phyloP scores from a whole-genome alignment of 1,284 basidiomycete species.

The Porogramme epimiltina region DNA sequence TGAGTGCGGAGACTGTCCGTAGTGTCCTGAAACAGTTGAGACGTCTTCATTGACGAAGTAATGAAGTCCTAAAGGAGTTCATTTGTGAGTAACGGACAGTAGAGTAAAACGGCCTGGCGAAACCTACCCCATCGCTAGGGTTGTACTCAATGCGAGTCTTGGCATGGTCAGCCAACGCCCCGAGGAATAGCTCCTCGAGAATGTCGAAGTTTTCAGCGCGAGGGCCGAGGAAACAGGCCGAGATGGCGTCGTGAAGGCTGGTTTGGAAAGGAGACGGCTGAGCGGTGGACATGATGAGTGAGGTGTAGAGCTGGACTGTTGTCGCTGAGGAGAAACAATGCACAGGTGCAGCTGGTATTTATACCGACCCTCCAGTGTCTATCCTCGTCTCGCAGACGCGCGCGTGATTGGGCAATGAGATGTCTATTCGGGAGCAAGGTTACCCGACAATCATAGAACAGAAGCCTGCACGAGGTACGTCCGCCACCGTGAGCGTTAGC shows the following conservation, averaged over 20 bases:
- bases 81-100: neutral
- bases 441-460: too few species aligned
- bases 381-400: too few species aligned
- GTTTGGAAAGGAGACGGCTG: neutral
- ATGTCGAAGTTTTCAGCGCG: slow-evolving; percentile 28
- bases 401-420: too few species aligned
- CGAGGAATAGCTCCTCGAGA: slow-evolving; percentile 19
- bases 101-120: too few species aligned
- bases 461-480: too few species aligned
- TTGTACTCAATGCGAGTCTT: slow-evolving; percentile 17
- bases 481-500: too few species aligned
- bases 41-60: neutral
- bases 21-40: slow-evolving; percentile 17
- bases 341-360: too few species aligned
- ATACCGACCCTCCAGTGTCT: too few species aligned
- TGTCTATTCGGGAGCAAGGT: too few species aligned
- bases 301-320: too few species aligned
- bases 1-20: slow-evolving; percentile 17
- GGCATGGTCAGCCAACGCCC: slow-evolving; percentile 15
- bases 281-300: neutral
- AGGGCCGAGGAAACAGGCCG: slow-evolving; percentile 33
- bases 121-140: slow-evolving; percentile 18
- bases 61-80: neutral
- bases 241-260: slow-evolving; percentile 30
- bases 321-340: too few species aligned